Evolutionary conservation across 225 moss, liverwort and hornwort genomes (phyloP).

Genomic region (Marchantia paleacea): DNA sequence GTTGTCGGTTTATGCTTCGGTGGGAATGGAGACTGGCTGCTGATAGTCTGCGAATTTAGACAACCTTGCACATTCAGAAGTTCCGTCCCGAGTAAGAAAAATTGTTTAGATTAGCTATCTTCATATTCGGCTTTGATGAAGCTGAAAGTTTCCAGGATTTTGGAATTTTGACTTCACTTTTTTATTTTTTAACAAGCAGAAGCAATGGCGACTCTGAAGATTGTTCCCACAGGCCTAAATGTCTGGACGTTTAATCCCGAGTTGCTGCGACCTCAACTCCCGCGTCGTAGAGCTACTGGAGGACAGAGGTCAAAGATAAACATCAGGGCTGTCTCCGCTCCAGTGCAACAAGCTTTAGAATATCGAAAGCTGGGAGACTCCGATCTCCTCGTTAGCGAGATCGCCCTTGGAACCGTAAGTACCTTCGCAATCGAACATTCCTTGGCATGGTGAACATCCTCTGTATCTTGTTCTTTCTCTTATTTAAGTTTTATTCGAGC

Average conservation of each 20-base stretch:
- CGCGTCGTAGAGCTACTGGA: constrained; percentile 11
- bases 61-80: too few species aligned
- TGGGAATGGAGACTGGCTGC: too few species aligned
- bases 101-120: too few species aligned
- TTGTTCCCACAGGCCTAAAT: constrained; percentile 3
- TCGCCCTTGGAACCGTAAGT: constrained; percentile 80
- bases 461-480: too few species aligned
- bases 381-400: constrained; percentile 79
- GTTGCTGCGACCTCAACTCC: constrained; percentile 1
- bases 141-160: too few species aligned
- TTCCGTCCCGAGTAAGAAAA: too few species aligned
- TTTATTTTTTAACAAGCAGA: neutral
- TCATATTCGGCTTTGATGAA: too few species aligned
- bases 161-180: too few species aligned
- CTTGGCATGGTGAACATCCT: neutral
- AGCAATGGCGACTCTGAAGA: constrained; percentile 10
- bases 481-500: too few species aligned
- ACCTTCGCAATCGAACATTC: neutral
- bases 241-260: neutral
- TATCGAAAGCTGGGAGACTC: constrained; percentile 78
- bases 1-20: too few species aligned
- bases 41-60: too few species aligned
- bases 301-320: constrained; percentile 16
- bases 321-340: constrained; percentile 29
- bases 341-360: constrained; percentile 35